A percentile compares a stretch with the other conserved stretches of the same genome.
Conservation (phyloP, 768 basidiomycete species). For the Paxillus rubicundulus region DNA sequence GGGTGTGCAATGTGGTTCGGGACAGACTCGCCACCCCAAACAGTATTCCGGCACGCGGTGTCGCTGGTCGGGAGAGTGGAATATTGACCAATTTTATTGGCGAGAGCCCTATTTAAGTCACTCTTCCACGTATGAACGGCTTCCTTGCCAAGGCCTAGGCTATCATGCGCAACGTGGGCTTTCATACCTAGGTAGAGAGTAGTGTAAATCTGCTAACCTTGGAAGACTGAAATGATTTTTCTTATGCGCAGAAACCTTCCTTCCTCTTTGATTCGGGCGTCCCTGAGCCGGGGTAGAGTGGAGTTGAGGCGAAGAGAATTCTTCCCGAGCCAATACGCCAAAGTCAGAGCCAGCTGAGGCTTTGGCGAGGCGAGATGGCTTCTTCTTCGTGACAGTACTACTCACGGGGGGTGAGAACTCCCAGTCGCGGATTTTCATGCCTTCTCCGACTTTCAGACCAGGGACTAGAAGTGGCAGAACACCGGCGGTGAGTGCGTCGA, state of each 20-base stretch:
- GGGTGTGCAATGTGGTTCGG: conserved; percentile 32
- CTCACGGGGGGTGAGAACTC: conserved; percentile 37
- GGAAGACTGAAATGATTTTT: conserved; percentile 66
- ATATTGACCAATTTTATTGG: conserved; percentile 41
- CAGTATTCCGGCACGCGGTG: conserved; percentile 45
- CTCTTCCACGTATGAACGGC: conserved; percentile 54
- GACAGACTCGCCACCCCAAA: conserved; percentile 42
- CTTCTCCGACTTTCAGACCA: conserved; percentile 55
- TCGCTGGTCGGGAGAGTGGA: conserved; percentile 41
- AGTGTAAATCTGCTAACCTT: conserved; percentile 43
- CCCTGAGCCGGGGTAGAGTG: conserved; percentile 61
- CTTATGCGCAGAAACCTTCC: conserved; percentile 54
- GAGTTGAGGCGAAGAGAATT: conserved; percentile 55
- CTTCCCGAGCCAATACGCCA: conserved; percentile 30
- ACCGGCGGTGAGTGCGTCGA: conserved; percentile 68
- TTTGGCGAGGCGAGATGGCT: conserved; percentile 20
- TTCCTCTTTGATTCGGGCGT: conserved; percentile 26
- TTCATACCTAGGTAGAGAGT: not conserved
- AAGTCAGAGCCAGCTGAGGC: conserved; percentile 21
- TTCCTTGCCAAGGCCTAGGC: conserved; percentile 62
- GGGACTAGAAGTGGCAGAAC: conserved; percentile 67
- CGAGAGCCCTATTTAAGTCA: conserved; percentile 53
- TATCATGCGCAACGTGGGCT: conserved; percentile 24
- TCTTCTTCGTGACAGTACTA: conserved; percentile 38
- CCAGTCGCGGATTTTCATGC: conserved; percentile 52